phyloP scores from a whole-genome alignment of 2,329 filamentous ascomycete genomes.

The Pseudohalonectria lignicola region DNA sequence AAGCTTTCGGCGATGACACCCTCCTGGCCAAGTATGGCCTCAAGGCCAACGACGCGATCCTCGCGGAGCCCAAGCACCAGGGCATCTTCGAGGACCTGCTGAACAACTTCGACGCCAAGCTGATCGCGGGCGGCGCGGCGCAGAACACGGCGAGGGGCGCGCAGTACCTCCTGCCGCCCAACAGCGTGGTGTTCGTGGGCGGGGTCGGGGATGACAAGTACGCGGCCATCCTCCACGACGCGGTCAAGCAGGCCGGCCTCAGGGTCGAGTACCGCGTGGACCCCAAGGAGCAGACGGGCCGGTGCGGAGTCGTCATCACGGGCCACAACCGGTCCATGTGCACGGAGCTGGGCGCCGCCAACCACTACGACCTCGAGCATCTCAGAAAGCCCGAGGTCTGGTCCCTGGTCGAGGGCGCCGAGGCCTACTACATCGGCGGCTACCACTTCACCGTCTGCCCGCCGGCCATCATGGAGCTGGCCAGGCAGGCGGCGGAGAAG shows the following conservation, averaged over 20 bases:
- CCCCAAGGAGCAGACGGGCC: constrained; percentile 71
- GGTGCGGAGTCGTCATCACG: constrained; percentile 93
- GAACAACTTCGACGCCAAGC: constrained; percentile 82
- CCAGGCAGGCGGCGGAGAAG: constrained; percentile 75
- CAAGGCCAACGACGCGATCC: constrained; percentile 95
- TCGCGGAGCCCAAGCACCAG: constrained; percentile 85
- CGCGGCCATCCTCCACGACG: constrained; percentile 75
- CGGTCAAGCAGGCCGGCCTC: constrained; percentile 78
- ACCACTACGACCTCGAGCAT: constrained; percentile 93
- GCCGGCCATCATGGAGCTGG: constrained; percentile 78
- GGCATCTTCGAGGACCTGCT: constrained; percentile 88
- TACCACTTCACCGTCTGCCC: constrained; percentile 97
- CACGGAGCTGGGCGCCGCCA: constrained; percentile 92
- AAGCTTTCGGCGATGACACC: constrained; percentile 69
- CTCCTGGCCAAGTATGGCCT: constrained; percentile 87
- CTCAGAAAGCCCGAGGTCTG: constrained; percentile 86
- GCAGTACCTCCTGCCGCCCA: constrained; percentile 84
- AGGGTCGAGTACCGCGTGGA: constrained; percentile 94
- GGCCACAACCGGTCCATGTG: constrained; percentile 91
- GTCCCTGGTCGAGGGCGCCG: constrained; percentile 78
- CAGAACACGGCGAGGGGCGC: constrained; percentile 96
- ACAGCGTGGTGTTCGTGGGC: constrained; percentile 88
- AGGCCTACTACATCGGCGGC: constrained; percentile 86
- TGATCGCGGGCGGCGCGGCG: constrained; percentile 91
- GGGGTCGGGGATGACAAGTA: constrained; percentile 95